These are phyloP conservation scores for Corrigiola litoralis DNA, from an alignment of 179 eudicot species.

Conservation along the genomic window DNA sequence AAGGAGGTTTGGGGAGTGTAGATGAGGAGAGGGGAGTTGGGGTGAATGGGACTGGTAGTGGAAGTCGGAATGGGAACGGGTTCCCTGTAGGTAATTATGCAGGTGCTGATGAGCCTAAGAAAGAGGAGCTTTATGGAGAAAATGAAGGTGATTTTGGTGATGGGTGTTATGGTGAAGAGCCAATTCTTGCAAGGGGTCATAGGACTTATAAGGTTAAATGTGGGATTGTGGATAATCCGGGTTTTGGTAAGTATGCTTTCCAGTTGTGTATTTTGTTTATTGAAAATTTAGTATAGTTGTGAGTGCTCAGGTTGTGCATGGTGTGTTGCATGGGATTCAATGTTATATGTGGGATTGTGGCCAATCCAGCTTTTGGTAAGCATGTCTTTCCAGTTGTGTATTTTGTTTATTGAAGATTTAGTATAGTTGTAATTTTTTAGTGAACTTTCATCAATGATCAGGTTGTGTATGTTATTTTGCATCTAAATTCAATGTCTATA, in stretches of 20 bases:
- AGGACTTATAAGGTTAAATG: conserved; percentile 43
- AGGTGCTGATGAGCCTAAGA: conserved; percentile 14
- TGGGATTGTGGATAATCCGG: conserved; percentile 72
- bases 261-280: not conserved
- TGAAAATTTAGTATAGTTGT: not conserved
- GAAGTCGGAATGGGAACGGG: conserved; percentile 14
- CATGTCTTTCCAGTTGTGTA: conserved; percentile 16
- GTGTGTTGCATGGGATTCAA: conserved; percentile 6
- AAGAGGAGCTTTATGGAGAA: conserved; percentile 21
- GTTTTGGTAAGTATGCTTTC: conserved; percentile 59
- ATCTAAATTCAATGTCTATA: not conserved
- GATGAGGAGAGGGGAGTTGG: conserved; percentile 25
- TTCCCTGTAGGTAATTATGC: conserved; percentile 19
- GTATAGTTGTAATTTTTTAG: not conserved
- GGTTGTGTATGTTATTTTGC: not conserved
- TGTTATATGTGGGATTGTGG: conserved; percentile 63
- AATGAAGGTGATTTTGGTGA: conserved; percentile 29
- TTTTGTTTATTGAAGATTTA: not conserved
- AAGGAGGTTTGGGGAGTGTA: conserved; percentile 13
- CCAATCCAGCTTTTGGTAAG: conserved; percentile 81
- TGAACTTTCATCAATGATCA: not conserved
- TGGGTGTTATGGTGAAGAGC: conserved; percentile 39
- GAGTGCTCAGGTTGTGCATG: not conserved
- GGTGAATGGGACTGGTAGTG: conserved; percentile 15
- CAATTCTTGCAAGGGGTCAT: conserved; percentile 36